Percentiles rank a stretch among this genome's conserved stretches.
Evolutionary conservation across 2,329 filamentous ascomycete genomes (phyloP).

Genomic region (Beauveria rudraprayagi): DNA sequence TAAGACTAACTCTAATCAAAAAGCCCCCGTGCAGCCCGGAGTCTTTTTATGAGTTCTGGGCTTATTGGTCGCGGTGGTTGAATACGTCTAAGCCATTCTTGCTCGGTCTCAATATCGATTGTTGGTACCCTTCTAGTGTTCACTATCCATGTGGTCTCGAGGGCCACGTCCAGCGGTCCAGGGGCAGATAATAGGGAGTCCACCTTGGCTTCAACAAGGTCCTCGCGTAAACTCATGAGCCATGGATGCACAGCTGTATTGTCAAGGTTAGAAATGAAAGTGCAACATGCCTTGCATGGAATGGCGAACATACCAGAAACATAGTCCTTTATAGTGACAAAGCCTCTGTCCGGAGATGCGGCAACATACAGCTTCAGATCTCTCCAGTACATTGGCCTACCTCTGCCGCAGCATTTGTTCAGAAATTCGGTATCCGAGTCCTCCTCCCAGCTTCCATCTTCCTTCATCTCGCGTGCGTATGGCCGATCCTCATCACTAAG

Average conservation of each 20-base stretch:
- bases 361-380: constrained; percentile 16
- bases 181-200: not conserved
- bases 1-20: no score
- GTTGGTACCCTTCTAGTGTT: not conserved
- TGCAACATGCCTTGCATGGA: not conserved
- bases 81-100: not conserved
- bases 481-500: constrained; percentile 16
- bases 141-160: not conserved
- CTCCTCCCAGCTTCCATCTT: constrained; percentile 18
- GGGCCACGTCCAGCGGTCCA: not conserved
- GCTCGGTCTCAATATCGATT: not conserved
- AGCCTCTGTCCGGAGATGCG: constrained; percentile 16
- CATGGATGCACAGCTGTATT: no score
- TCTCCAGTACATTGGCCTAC: constrained; percentile 17
- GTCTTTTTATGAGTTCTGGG: no score
- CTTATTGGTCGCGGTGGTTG: not conserved
- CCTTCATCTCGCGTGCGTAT: constrained; percentile 12
- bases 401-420: constrained; percentile 18
- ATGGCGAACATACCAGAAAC: not conserved
- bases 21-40: no score
- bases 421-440: constrained; percentile 20
- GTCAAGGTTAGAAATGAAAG: not conserved
- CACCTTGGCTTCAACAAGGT: not conserved
- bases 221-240: no score
- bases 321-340: constrained; percentile 20